Evolutionary conservation across 768 basidiomycete genomes (phyloP).

Genomic region (Boletus patriciae): DNA sequence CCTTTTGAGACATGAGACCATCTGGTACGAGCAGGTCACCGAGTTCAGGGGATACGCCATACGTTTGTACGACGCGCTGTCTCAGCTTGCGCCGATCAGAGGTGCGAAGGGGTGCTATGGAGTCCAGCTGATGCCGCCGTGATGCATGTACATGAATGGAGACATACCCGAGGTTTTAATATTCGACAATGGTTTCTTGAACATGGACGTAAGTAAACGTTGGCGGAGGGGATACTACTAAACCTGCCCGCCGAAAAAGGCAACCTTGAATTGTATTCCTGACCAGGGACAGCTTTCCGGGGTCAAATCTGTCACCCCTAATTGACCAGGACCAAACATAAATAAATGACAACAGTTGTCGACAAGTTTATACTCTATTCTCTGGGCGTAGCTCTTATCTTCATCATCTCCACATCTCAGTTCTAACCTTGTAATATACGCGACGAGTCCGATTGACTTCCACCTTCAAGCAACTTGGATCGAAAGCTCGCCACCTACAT

Average conservation of each 20-base stretch:
- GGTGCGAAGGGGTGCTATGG: constrained; percentile 60
- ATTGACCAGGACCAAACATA: too few species aligned
- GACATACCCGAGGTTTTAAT: constrained; percentile 61
- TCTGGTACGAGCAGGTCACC: constrained; percentile 74
- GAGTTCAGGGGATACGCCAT: constrained; percentile 50
- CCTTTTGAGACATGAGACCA: constrained; percentile 65
- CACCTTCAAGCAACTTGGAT: too few species aligned
- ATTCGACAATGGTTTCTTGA: constrained; percentile 72
- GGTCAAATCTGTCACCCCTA: too few species aligned
- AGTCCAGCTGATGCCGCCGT: neutral
- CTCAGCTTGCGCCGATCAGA: constrained; percentile 74
- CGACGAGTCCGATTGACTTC: too few species aligned
- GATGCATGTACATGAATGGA: neutral
- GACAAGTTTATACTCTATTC: too few species aligned
- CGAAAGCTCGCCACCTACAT: too few species aligned
- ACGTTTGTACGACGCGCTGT: constrained; percentile 53
- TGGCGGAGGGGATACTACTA: neutral
- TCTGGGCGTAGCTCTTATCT: too few species aligned
- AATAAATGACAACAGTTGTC: too few species aligned
- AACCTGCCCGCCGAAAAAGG: constrained; percentile 6
- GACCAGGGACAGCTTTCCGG: too few species aligned
- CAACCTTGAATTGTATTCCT: too few species aligned
- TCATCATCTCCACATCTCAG: too few species aligned
- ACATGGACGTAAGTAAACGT: constrained; percentile 54
- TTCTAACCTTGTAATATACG: too few species aligned